phyloP scores from a whole-genome alignment of 768 basidiomycete genomes.

The Paxillus rubicundulus region DNA sequence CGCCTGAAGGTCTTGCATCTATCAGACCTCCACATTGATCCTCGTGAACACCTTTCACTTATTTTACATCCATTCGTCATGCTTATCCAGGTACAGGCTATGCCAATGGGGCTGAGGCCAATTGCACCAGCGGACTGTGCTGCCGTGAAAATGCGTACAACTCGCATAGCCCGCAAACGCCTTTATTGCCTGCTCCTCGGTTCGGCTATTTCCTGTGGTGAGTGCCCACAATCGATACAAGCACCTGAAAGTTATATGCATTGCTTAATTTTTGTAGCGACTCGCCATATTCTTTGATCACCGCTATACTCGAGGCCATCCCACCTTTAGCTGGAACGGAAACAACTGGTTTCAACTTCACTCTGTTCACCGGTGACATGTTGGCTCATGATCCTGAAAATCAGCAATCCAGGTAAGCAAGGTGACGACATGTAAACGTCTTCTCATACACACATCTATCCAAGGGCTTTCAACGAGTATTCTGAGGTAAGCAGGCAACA shows the following conservation, averaged over 20 bases:
- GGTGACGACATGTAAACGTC: background rate
- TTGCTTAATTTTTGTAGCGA: constrained; percentile 40
- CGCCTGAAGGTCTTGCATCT: constrained; percentile 71
- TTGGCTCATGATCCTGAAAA: constrained; percentile 69
- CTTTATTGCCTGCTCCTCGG: constrained; percentile 60
- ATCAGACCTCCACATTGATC: constrained; percentile 77
- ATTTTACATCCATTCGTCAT: background rate
- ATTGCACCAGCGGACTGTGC: constrained; percentile 66
- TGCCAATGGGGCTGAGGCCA: constrained; percentile 66
- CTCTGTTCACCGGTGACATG: constrained; percentile 71
- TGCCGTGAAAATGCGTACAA: constrained; percentile 60
- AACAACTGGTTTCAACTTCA: constrained; percentile 59
- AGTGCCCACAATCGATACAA: background rate
- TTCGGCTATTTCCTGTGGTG: constrained; percentile 66
- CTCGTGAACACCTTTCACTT: constrained; percentile 41
- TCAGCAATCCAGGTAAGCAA: constrained; percentile 54
- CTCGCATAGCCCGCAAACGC: constrained; percentile 44
- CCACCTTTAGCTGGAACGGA: constrained; percentile 62
- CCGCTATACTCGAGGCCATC: constrained; percentile 64
- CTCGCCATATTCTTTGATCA: constrained; percentile 56
- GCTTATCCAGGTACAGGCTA: constrained; percentile 44
- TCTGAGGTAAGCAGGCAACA: constrained; percentile 46
- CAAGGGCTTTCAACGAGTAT: constrained; percentile 58
- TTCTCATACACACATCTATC: background rate
- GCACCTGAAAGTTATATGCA: background rate